Evolutionary conservation across 169 alveolate genomes (phyloP).

Genomic region (Cryptosporidium viatorum): DNA sequence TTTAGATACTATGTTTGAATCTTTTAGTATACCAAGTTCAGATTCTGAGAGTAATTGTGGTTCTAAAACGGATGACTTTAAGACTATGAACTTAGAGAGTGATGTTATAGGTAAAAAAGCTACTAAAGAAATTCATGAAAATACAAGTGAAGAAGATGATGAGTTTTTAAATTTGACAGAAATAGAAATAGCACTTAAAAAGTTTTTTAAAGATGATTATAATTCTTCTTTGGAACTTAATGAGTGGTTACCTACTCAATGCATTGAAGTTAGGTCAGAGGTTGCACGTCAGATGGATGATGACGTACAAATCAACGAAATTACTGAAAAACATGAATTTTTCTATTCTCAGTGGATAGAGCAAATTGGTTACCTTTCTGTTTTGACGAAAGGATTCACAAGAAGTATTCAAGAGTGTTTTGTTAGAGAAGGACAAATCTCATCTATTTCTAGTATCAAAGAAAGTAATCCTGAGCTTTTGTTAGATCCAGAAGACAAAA

Average conservation of each 20-base stretch:
- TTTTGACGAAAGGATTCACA: constrained; percentile 26
- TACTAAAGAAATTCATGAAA: not conserved
- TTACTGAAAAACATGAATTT: constrained; percentile 46
- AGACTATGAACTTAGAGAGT: not conserved
- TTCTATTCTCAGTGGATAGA: constrained; percentile 71
- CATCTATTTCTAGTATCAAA: not conserved
- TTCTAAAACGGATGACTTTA: not conserved
- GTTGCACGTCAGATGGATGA: constrained; percentile 16
- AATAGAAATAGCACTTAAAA: constrained; percentile 22
- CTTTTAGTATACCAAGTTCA: not conserved
- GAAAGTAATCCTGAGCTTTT: constrained; percentile 18
- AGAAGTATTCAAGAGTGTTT: constrained; percentile 25
- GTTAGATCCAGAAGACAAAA: constrained; percentile 49
- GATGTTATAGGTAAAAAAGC: not conserved
- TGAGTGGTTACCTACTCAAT: constrained; percentile 62
- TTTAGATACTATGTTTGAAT: constrained; percentile 4
- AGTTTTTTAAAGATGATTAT: constrained; percentile 9
- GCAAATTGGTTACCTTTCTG: constrained; percentile 14
- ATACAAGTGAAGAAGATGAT: constrained; percentile 5
- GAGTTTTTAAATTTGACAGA: constrained; percentile 46
- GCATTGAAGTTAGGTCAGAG: constrained; percentile 29
- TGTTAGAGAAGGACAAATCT: constrained; percentile 25
- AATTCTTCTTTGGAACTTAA: not conserved
- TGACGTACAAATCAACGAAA: not conserved
- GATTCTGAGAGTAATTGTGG: not conserved